Base-by-base conservation (phyloP, 2,329 filamentous ascomycete genomes). In the Davidsoniella eucalypti region DNA sequence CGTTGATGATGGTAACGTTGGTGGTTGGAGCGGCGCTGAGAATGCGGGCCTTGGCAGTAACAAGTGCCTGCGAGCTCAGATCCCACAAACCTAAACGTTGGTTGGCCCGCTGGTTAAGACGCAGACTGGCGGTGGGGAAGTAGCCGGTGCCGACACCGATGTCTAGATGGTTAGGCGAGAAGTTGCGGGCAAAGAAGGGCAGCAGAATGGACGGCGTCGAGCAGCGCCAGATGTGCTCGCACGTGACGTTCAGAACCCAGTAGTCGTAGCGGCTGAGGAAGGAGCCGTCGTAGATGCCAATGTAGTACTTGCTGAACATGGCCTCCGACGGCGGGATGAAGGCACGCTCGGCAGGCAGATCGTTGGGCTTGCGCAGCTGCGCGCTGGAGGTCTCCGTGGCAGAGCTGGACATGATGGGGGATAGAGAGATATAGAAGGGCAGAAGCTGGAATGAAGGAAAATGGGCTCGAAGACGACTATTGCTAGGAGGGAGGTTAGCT, bases 111-210 rank as follows among this genome's bases (percentile, higher is more conserved):
- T 39, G 44, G 40, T 55, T 52, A 41, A 55, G 54, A 1, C 52
- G 53, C 21, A 64, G 55, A 4, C 60, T 58, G 9, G 52, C 53
- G 23, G 61, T 57, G 1, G 63, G 64, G 45, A 65, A 66, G 54
- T 61, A 68, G 9, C 65, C 65, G 2, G 63, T 63, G 1, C 61
- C 65, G n/a, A 67, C 64, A 45, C 65, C 65, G 21, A 64, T 57
- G 55, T 68, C 65, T 17, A 68, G 61, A 50, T 67, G 66, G 23
- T 57, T 56, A n/a, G 54, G 44, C 5, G 62, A 60, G 50, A 67
- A 61, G 53, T 63, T 57, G 29, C 60, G 56, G 44, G 52, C 52
- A 57, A 65, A 67, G 37, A 66, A 60, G 3, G 63, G 63, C 3
- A 63, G 55, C 9, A 64, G 60, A 9, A 63, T 45, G 4, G 50